Evolutionary conservation across 2,329 filamentous ascomycete species (phyloP).

Genomic region (Tympanopsis confertula): DNA sequence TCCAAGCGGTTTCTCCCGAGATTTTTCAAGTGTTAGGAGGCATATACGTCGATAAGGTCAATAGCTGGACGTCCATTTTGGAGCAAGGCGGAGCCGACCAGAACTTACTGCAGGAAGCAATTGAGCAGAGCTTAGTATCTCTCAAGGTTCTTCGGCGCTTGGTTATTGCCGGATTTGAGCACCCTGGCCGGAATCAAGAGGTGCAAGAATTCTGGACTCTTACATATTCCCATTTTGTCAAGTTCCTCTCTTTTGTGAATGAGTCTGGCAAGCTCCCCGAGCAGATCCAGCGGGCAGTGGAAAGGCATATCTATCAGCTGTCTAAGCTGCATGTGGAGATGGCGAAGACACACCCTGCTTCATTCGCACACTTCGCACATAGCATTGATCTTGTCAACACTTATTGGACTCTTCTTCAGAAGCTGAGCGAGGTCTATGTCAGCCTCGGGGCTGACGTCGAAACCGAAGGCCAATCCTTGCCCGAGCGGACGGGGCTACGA

Average conservation of each 20-base stretch:
- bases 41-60: constrained; percentile 45
- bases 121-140: constrained; percentile 32
- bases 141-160: constrained; percentile 50
- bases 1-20: constrained; percentile 47
- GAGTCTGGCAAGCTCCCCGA: not conserved
- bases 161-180: constrained; percentile 49
- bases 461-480: constrained; percentile 24
- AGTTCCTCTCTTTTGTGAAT: constrained; percentile 32
- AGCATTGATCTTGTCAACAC: constrained; percentile 43
- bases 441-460: constrained; percentile 3
- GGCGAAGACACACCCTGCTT: constrained; percentile 45
- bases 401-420: constrained; percentile 48
- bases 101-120: constrained; percentile 33
- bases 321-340: constrained; percentile 57
- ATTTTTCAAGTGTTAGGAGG: constrained; percentile 43
- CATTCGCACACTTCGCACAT: constrained; percentile 48
- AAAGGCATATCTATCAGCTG: constrained; percentile 51
- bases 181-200: constrained; percentile 44
- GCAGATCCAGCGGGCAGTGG: constrained; percentile 25
- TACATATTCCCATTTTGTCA: constrained; percentile 37
- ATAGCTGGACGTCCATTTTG: constrained; percentile 35
- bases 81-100: constrained; percentile 26
- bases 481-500: constrained; percentile 47
- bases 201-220: constrained; percentile 47
- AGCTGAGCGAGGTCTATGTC: constrained; percentile 24